Percentiles rank a stretch among this genome's conserved stretches.
Conservation (phyloP, 352 stramenopile species). For the Pythium plurisporium region DNA sequence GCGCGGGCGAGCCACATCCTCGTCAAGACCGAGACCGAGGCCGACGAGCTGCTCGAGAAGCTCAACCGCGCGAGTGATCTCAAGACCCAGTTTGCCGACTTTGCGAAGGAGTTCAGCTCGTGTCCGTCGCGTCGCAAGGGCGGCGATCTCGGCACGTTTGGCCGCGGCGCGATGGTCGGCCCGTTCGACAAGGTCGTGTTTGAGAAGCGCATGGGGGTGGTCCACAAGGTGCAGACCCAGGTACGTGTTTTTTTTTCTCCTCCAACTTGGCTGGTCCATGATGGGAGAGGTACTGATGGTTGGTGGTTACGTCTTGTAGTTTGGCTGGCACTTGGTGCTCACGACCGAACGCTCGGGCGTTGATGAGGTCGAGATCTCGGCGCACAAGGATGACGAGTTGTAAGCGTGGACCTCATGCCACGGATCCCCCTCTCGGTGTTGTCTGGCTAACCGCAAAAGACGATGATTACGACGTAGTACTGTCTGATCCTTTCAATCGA, state of each 20-base stretch:
- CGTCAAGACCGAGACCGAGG: constrained; percentile 52
- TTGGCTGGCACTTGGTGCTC: constrained; percentile 80
- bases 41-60: constrained; percentile 46
- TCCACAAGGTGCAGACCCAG: constrained; percentile 78
- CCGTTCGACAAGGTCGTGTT: constrained; percentile 82
- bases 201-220: constrained; percentile 48
- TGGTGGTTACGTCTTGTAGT: constrained; percentile 28
- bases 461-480: no score
- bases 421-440: neutral
- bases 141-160: constrained; percentile 63
- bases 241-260: constrained; percentile 21
- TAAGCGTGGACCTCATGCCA: no score
- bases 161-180: constrained; percentile 64
- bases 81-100: constrained; percentile 39
- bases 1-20: constrained; percentile 78
- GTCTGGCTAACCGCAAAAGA: no score
- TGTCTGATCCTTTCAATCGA: no score
- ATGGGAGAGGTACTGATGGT: neutral
- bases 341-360: constrained; percentile 59
- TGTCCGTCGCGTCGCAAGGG: constrained; percentile 62
- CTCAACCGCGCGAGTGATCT: constrained; percentile 46
- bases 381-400: constrained; percentile 19
- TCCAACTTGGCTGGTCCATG: neutral
- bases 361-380: constrained; percentile 24
- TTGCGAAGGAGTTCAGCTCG: constrained; percentile 62